Conservation (phyloP, 257 asterid genomes). For the Nicotiana attenuata region DNA sequence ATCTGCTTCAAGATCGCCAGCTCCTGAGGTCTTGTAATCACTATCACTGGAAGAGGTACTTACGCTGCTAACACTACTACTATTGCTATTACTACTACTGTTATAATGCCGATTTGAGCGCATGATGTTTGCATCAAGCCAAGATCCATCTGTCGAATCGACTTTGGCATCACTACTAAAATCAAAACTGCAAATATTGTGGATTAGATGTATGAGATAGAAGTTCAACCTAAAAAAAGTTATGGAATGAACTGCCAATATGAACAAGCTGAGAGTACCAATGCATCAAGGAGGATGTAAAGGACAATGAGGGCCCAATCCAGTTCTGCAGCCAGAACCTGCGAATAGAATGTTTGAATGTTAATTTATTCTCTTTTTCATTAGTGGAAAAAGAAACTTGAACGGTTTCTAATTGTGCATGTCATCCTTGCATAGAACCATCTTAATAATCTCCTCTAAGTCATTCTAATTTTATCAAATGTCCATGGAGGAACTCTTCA, state of each 20-base stretch:
- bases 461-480: background rate
- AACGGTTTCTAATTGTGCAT: too few species aligned
- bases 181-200: conserved; percentile 27
- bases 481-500: background rate
- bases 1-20: conserved; percentile 95
- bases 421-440: background rate
- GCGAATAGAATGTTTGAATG: conserved; percentile 18
- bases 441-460: background rate
- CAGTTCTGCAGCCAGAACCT: conserved; percentile 99
- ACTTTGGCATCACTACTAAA: conserved; percentile 56
- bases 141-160: conserved; percentile 58
- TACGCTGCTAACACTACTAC: conserved; percentile 82
- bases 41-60: conserved; percentile 91
- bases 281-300: conserved; percentile 71
- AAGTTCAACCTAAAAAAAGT: background rate
- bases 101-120: conserved; percentile 62
- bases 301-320: conserved; percentile 87
- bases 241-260: background rate
- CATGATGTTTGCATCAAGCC: conserved; percentile 55
- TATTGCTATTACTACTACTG: conserved; percentile 88
- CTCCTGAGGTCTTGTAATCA: conserved; percentile 63
- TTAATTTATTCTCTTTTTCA: background rate
- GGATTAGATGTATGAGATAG: conserved; percentile 2
- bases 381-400: too few species aligned
- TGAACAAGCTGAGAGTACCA: conserved; percentile 38